These are phyloP conservation scores for Copromyces sp. DNA, from an alignment of 495 filamentous ascomycete genomes.

Conservation along the genomic window DNA sequence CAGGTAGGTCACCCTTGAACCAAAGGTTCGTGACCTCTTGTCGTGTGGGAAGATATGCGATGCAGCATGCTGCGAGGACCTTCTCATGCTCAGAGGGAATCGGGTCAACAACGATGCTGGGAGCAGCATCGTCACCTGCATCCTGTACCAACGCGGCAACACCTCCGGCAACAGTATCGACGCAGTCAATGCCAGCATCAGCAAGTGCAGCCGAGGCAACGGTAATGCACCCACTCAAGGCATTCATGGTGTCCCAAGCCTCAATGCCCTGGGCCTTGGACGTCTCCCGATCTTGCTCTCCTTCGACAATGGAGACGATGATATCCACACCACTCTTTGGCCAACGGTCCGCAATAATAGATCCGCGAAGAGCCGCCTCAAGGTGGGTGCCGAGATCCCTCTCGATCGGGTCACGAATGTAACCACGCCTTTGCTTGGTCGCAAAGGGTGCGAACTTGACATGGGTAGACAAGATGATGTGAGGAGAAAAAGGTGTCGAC, in stretches of 20 bases:
- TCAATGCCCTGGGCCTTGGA: constrained; percentile 45
- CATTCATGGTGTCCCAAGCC: constrained; percentile 68
- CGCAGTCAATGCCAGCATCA: constrained; percentile 91
- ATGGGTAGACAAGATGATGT: constrained; percentile 80
- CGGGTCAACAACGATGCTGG: constrained; percentile 67
- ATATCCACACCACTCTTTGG: constrained; percentile 94
- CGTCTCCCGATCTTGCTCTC: constrained; percentile 50
- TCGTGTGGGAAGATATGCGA: constrained; percentile 77
- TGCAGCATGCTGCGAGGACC: constrained; percentile 70
- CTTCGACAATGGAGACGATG: constrained; percentile 84
- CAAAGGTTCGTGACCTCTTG: constrained; percentile 93
- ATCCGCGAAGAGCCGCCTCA: constrained; percentile 79
- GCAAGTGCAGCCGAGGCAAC: constrained; percentile 90
- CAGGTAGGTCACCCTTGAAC: constrained; percentile 62
- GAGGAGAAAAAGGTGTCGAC: constrained; percentile 78
- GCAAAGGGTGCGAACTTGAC: constrained; percentile 97
- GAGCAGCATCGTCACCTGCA: constrained; percentile 20
- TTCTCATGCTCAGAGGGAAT: constrained; percentile 69
- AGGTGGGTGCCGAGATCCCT: constrained; percentile 84
- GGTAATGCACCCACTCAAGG: constrained; percentile 84
- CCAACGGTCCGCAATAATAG: constrained; percentile 86
- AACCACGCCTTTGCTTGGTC: constrained; percentile 66
- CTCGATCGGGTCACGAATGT: constrained; percentile 77
- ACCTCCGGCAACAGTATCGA: constrained; percentile 82
- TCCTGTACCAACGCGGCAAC: constrained; percentile 67